Conservation (phyloP, 1,284 basidiomycete genomes). For the Apiotrichum montevideense region DNA sequence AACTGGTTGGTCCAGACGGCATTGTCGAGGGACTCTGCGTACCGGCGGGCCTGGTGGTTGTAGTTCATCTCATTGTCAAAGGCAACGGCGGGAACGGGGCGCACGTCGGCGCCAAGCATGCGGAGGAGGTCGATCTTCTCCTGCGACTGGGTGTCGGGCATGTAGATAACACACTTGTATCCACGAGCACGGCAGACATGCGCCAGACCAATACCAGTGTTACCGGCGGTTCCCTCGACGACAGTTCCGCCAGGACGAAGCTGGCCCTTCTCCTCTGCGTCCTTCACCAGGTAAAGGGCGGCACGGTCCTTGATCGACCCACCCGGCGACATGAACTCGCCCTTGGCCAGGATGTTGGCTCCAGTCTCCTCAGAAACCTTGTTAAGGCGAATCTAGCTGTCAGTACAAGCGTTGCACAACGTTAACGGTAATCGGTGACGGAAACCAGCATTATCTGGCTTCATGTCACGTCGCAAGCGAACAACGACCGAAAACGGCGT, state of each 20-base stretch:
- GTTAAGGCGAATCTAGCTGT: constrained; percentile 71
- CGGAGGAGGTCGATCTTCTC: constrained; percentile 96
- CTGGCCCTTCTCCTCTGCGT: constrained; percentile 74
- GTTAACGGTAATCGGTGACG: too few species aligned
- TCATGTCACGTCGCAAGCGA: too few species aligned
- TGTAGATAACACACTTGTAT: constrained; percentile 99
- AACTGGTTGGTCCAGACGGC: constrained; percentile 99
- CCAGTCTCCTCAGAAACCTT: constrained; percentile 80
- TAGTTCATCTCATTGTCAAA: constrained; percentile 96
- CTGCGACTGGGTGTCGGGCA: constrained; percentile 94
- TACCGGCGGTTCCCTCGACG: constrained; percentile 98
- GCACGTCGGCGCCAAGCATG: constrained; percentile 94
- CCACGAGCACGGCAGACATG: constrained; percentile 86
- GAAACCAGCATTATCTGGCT: too few species aligned
- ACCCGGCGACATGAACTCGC: constrained; percentile 98
- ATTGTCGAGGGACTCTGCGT: constrained; percentile 74
- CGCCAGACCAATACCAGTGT: constrained; percentile 94
- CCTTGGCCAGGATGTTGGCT: constrained; percentile 86
- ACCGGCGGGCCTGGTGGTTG: constrained; percentile 94
- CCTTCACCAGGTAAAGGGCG: constrained; percentile 78
- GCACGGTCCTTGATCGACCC: constrained; percentile 98
- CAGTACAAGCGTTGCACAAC: background rate
- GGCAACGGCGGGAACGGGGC: constrained; percentile 91
- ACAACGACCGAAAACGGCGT: too few species aligned
- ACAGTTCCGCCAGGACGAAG: constrained; percentile 88